Conservation (phyloP, 139 green algal species). For the Coelastrella sp. region DNA sequence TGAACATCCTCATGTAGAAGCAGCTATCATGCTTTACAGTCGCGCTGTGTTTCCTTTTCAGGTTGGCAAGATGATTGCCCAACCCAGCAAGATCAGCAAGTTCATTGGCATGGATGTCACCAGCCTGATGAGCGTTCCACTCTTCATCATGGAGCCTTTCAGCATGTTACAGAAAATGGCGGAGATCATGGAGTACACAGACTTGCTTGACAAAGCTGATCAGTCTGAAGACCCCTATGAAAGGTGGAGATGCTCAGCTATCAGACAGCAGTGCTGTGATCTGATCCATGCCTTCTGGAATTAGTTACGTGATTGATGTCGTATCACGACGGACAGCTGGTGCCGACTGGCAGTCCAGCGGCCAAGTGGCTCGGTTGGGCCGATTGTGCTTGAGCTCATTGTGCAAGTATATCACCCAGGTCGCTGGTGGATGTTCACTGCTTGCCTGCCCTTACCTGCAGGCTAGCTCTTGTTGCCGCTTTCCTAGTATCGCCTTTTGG, state of each 20-base stretch:
- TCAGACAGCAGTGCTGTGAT: no score
- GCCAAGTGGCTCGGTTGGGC: no score
- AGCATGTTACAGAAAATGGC: constrained; percentile 97
- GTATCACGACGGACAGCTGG: no score
- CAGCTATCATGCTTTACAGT: no score
- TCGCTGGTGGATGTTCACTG: no score
- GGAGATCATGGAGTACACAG: constrained; percentile 98
- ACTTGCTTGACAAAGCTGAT: constrained; percentile 89
- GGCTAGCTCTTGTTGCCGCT: constrained; percentile 85
- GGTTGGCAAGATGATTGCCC: constrained; percentile 63
- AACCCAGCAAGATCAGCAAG: constrained; percentile 67
- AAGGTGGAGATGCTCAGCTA: constrained; percentile 54
- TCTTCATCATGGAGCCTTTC: constrained; percentile 99
- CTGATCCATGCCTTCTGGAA: no score
- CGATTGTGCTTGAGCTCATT: no score
- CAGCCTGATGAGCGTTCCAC: constrained; percentile 92
- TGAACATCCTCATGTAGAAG: no score
- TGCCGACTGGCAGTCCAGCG: no score
- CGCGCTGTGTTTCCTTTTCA: constrained; percentile 45
- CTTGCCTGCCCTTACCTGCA: no score
- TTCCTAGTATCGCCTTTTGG: constrained; percentile 94
- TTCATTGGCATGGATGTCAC: constrained; percentile 94
- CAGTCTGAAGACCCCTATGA: constrained; percentile 81
- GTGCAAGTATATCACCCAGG: no score
- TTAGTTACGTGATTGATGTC: no score